Base-by-base conservation (phyloP, 768 basidiomycete genomes). In the Melanogaster broomeanus region DNA sequence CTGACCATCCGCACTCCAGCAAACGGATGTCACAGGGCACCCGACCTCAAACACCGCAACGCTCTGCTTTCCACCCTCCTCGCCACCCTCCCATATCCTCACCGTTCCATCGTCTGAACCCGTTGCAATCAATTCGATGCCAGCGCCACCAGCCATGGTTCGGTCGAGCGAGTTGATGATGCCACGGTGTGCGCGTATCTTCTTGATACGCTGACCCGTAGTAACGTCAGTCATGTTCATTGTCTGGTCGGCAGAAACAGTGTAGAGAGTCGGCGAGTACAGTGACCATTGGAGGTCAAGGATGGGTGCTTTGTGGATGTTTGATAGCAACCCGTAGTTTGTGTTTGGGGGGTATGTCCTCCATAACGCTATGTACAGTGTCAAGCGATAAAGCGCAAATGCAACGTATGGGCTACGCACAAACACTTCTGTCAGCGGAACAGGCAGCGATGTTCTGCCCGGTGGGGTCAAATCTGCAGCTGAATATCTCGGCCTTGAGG, bases 381-480 rank as follows among this genome's bases (percentile, higher is more conserved):
- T 28, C 24, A 48, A 19, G 35, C 12, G 38, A 27, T 50, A 46
- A 45, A 43, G 12, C 53, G 19, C 49, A 55, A 25, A 45, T 22
- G 49, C 18, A 33, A 27, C 25, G 25, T 27, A 30, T 30, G 2
- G 48, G 18, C 27, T 5, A 83, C 92, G 69, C 61, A 92, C 94
- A 96, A 56, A 98, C 86, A 56, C 86, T 86, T 61, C 91, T 78
- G 72, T 99, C 96, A 2, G 88, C 81, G 13, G 92, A 94, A 64
- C 88, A 92, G 9, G 93, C 93, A 35, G 96, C 97, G 51, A 98
- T 84, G 58, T 90, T 91, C 67, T 95, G 88, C 4, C 97, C 97
- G 3, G 88, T 88, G 13, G 94, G 93, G 63, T 96, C 93, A 66
- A 98, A 98, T 59, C 92, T 81, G 74, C 93, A 92, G 59, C 90